Base-by-base conservation (phyloP, 1,284 basidiomycete genomes). In the Microstroma glucosiphilum region DNA sequence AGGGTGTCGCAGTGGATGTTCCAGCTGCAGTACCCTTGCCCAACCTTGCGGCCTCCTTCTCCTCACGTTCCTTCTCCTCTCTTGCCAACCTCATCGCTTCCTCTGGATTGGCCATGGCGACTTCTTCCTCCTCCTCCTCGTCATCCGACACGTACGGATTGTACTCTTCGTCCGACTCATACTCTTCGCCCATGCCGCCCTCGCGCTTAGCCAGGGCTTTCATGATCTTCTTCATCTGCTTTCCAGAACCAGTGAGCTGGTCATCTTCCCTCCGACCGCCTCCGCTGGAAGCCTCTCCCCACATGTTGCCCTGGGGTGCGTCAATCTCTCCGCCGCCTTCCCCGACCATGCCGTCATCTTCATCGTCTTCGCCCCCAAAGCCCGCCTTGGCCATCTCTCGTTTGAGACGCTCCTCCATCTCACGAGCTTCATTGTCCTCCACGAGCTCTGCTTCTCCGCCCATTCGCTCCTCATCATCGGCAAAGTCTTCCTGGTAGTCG, bases 211-310 rank as follows among this genome's bases (percentile, higher is more conserved):
- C 74, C 1, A 78, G 69, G 7, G 76, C 76, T 6, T 69, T 65
- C 76, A 79, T 77, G 59, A 79, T 78, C 68, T 77, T 76, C 67
- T 75, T 75, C 75, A 79, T 75, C 64, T 79, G 76, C 53, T 69
- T 71, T 21, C 73, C 76, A n/a, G 68, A 72, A 51, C 76, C 72
- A 17, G 73, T 77, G 57, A 78, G 57, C 56, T 66, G 58, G 46
- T 76, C 71, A 56, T 76, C 69, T 57, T 66, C 63, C 40, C 64
- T 56, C 46, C 70, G 63, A n/a, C 65, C 59, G n/a, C 43, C 23
- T 15, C 53, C 8, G 12, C 3, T 13, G 25, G 26, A 25, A 2
- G 51, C 51, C 17, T n/a, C 17, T 4, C 46, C 46, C 30, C 30
- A 37, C 30, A 37, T 37, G 30, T 37, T 37, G 30, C 30, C 30